Evolutionary conservation across 257 asterid genomes (phyloP).

Genomic region (Capsicum chinense): DNA sequence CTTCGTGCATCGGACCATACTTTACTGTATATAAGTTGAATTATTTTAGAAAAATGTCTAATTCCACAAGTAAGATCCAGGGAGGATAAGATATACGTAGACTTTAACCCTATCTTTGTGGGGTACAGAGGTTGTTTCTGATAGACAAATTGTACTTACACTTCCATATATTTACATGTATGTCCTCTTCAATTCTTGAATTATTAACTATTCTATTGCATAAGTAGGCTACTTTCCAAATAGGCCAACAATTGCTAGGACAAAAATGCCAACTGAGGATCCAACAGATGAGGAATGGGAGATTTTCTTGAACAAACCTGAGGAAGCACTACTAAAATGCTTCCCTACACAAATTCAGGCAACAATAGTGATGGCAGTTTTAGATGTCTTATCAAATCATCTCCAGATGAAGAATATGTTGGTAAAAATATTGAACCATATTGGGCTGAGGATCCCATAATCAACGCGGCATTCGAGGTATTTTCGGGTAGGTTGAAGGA

Average conservation of each 20-base stretch:
- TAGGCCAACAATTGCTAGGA: slow-evolving; percentile 68
- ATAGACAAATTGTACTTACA: not conserved
- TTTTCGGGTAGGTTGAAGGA: slow-evolving; percentile 52
- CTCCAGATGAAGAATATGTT: slow-evolving; percentile 79
- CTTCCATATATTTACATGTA: not conserved
- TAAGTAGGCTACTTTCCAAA: slow-evolving; percentile 75
- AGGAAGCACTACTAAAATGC: slow-evolving; percentile 47
- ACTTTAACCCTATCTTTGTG: no score
- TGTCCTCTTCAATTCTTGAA: not conserved
- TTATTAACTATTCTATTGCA: not conserved
- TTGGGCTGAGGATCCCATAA: slow-evolving; percentile 49
- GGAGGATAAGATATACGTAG: no score
- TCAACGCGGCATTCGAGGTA: slow-evolving; percentile 55
- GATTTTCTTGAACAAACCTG: slow-evolving; percentile 61
- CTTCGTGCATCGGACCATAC: no score
- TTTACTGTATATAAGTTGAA: no score
- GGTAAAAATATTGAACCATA: slow-evolving; percentile 48
- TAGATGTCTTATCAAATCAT: slow-evolving; percentile 71
- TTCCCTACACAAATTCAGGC: slow-evolving; percentile 81
- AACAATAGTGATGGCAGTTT: slow-evolving; percentile 48
- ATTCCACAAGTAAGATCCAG: no score
- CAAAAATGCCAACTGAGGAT: slow-evolving; percentile 65
- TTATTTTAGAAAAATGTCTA: no score
- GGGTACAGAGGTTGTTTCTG: no score
- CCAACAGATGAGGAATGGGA: slow-evolving; percentile 46